phyloP scores from a whole-genome alignment of 169 alveolate genomes.

The Eimeria mitis region DNA sequence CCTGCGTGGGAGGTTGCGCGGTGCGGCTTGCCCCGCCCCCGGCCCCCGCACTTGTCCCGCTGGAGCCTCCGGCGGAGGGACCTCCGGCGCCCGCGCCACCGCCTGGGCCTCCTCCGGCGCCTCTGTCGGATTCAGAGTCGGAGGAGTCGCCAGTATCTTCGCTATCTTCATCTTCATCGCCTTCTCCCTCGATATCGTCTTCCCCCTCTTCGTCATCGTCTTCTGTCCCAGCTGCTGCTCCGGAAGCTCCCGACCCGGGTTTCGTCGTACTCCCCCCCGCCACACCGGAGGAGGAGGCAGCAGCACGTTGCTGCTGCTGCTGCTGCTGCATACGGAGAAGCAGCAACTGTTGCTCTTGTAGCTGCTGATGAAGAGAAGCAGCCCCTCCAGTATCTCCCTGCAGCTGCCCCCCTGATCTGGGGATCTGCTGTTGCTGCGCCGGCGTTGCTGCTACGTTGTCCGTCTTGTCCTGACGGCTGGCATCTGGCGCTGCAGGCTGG shows the following conservation, averaged over 20 bases:
- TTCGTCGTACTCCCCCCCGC: slow-evolving; percentile 36
- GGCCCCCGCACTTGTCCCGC: slow-evolving; percentile 43
- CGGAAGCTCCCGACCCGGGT: slow-evolving; percentile 37
- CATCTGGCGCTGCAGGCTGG: slow-evolving; percentile 38
- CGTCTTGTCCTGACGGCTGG: slow-evolving; percentile 53
- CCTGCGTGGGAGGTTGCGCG: slow-evolving; percentile 49
- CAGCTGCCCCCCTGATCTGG: slow-evolving; percentile 49
- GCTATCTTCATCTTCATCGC: slow-evolving; percentile 72
- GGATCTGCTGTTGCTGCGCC: slow-evolving; percentile 58
- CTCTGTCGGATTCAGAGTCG: slow-evolving; percentile 59
- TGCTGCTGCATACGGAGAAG: slow-evolving; percentile 74
- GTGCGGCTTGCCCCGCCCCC: slow-evolving; percentile 38
- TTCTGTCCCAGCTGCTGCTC: slow-evolving; percentile 55
- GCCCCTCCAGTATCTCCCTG: slow-evolving; percentile 41
- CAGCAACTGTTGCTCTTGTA: slow-evolving; percentile 68
- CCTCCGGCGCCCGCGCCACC: slow-evolving; percentile 73
- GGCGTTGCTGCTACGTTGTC: slow-evolving; percentile 22
- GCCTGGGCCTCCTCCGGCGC: slow-evolving; percentile 60
- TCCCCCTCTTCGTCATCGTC: slow-evolving; percentile 75
- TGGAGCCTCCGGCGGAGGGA: slow-evolving; percentile 42
- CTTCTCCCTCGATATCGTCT: slow-evolving; percentile 71
- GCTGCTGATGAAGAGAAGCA: slow-evolving; percentile 77
- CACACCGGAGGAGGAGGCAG: slow-evolving; percentile 32
- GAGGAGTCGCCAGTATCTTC: slow-evolving; percentile 66
- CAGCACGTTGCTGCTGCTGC: slow-evolving; percentile 76